Evolutionary conservation across 1,284 basidiomycete species (phyloP), one percentile per base, ranked within the genome.

Genomic region (Wallemia mellicola): DNA sequence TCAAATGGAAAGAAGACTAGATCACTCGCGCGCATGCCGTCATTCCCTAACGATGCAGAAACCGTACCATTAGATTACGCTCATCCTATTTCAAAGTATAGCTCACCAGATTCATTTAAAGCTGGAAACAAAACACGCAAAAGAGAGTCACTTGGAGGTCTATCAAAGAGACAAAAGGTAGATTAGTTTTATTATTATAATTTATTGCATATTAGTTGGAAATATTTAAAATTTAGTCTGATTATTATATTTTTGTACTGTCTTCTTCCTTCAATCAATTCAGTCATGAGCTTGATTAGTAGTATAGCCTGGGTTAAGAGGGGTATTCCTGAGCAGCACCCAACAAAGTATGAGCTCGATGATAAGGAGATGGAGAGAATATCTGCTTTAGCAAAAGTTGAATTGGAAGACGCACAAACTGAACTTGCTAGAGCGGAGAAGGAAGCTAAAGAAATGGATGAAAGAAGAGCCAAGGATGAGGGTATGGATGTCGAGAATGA

Each of bases 321-420:
- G 61, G 91, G 92, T 11, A 77, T 80, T 25, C 75, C 88, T 22
- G 74, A 76, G 1, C 76, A 76, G 62, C 78, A 89, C 66, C 92
- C 94, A 2, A 72, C 75, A 67, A 88, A 85, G 73, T 96, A 96
- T 70, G 77, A 85, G 60, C 78, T 98, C 54, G 87, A 96, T 68
- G 86, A 94, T 66, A 74, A 77, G 57, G 92, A 98, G 71, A 75
- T 98, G 30, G 80, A 84, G 67, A 80, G 94, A 48, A 86, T 98
- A 58, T 87, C 86, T 65, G 77, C 81, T 58, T 77, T 98, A 57
- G 87, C 89, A 25, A 77, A 83, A 58, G 83, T 87, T 60, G 82
- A 89, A 67, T 78, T 92, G 57, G 83, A 88, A 64, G 86, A 88
- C 74, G 86, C 86, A 17, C 77, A 82, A 61, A 75, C 79, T 60